phyloP scores from a whole-genome alignment of 306 rosid species.

The Quercus ilex region DNA sequence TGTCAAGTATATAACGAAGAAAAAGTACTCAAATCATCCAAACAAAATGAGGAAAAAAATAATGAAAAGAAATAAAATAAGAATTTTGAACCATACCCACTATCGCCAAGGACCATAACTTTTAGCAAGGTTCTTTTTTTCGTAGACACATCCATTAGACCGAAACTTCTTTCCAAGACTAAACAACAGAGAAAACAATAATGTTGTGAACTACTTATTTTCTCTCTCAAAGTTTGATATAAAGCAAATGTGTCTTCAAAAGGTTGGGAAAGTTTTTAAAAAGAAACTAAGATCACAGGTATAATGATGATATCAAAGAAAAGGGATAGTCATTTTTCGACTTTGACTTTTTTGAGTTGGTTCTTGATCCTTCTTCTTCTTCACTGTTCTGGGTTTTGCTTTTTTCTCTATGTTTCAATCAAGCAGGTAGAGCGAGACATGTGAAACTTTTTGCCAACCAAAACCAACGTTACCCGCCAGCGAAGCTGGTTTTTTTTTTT shows the following conservation, averaged over 20 bases:
- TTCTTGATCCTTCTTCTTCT: slow-evolving; percentile 37
- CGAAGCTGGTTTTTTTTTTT: slow-evolving; percentile 24
- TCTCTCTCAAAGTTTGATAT: not conserved
- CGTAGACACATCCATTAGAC: slow-evolving; percentile 50
- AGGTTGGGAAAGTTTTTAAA: not conserved
- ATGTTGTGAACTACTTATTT: not conserved
- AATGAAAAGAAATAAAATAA: not conserved
- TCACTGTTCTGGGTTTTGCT: slow-evolving; percentile 2
- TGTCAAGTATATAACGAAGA: not conserved
- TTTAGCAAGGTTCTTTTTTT: slow-evolving; percentile 68
- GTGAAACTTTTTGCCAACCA: slow-evolving; percentile 59
- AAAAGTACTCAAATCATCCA: not conserved
- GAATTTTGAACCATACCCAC: slow-evolving; percentile 57
- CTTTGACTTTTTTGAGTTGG: slow-evolving; percentile 1
- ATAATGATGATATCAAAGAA: slow-evolving; percentile 1
- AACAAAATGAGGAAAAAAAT: not conserved
- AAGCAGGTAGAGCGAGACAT: slow-evolving; percentile 28
- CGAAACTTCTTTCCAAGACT: not conserved
- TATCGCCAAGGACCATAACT: slow-evolving; percentile 88
- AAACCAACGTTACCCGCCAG: slow-evolving; percentile 57
- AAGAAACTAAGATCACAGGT: not conserved
- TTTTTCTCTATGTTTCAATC: slow-evolving; percentile 30
- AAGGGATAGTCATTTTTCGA: slow-evolving; percentile 20
- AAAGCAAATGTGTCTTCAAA: not conserved
- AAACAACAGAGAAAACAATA: not conserved